phyloP scores from a whole-genome alignment of 1,284 basidiomycete genomes.

The Thecaphora thlaspeos region DNA sequence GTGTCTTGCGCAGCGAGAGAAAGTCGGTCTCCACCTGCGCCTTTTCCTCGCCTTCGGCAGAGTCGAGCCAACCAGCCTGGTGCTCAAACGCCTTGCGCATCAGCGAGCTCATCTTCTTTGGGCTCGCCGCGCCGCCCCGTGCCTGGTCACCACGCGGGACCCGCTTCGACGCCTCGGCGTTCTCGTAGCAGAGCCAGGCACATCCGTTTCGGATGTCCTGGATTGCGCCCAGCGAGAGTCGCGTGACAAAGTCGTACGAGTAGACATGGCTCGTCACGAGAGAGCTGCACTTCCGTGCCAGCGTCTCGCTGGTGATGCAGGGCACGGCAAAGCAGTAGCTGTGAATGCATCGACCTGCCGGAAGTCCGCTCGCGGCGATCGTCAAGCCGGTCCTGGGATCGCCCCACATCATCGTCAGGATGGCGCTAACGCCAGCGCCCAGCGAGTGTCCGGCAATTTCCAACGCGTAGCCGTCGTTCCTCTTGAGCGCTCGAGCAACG shows the following conservation, averaged over 20 bases:
- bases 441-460: conserved; percentile 73
- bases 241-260: conserved; percentile 76
- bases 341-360: conserved; percentile 67
- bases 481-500: conserved; percentile 68
- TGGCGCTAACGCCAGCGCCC: conserved; percentile 77
- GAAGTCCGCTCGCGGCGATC: conserved; percentile 61
- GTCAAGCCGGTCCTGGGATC: conserved; percentile 59
- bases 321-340: conserved; percentile 80
- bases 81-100: conserved; percentile 42
- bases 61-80: conserved; percentile 23
- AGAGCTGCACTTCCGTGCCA: conserved; percentile 64
- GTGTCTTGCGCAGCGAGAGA: conserved; percentile 72
- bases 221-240: conserved; percentile 74
- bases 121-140: conserved; percentile 2
- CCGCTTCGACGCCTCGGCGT: conserved; percentile 49
- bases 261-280: conserved; percentile 76
- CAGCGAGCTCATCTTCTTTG: conserved; percentile 27
- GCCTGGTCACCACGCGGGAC: background rate
- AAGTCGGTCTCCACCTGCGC: conserved; percentile 27
- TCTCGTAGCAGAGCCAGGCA: conserved; percentile 73
- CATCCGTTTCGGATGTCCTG: conserved; percentile 73
- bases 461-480: conserved; percentile 68
- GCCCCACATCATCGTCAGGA: conserved; percentile 81
- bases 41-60: background rate
- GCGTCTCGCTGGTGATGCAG: conserved; percentile 65